These are phyloP conservation scores for Elongisporangium anandrum DNA, from an alignment of 352 stramenopile species.

Conservation along the genomic window DNA sequence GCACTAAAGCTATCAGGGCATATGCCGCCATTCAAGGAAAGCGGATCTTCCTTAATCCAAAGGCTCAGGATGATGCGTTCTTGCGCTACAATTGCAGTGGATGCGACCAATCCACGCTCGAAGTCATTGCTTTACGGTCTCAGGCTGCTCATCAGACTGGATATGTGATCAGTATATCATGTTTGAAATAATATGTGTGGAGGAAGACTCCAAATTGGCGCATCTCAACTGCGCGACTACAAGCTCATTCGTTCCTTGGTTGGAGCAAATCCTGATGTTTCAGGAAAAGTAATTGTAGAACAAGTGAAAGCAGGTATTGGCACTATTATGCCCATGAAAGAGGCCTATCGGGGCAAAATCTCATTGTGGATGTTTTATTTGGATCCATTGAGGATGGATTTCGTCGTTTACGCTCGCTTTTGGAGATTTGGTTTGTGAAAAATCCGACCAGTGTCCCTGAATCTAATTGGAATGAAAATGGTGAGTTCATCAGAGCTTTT, in stretches of 20 bases:
- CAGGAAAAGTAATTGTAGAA: neutral
- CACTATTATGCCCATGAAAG: neutral
- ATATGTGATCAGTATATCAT: slow-evolving; percentile 4
- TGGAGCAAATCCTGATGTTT: neutral
- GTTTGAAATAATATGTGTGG: slow-evolving; percentile 5
- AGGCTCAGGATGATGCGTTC: neutral
- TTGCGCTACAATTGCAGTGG: slow-evolving; percentile 5
- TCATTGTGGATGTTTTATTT: slow-evolving; percentile 8
- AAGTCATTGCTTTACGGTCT: slow-evolving; percentile 1
- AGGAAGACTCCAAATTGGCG: slow-evolving; percentile 3
- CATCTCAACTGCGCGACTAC: slow-evolving; percentile 1
- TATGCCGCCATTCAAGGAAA: slow-evolving; percentile 7
- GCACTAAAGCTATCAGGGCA: slow-evolving; percentile 5
- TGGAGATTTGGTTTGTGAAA: slow-evolving; percentile 4
- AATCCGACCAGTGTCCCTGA: slow-evolving; percentile 3
- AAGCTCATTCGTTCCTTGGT: slow-evolving; percentile 1
- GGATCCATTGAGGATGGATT: slow-evolving; percentile 6
- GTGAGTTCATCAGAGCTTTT: slow-evolving; percentile 10
- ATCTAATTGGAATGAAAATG: slow-evolving; percentile 7
- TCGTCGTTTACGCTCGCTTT: slow-evolving; percentile 3
- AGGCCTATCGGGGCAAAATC: slow-evolving; percentile 7
- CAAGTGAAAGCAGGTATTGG: slow-evolving; percentile 3
- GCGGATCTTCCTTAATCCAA: slow-evolving; percentile 1
- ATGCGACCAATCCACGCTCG: slow-evolving; percentile 1
- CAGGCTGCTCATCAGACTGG: neutral